Evolutionary conservation across 495 filamentous ascomycete species (phyloP).

Genomic region (Physcia stellaris): DNA sequence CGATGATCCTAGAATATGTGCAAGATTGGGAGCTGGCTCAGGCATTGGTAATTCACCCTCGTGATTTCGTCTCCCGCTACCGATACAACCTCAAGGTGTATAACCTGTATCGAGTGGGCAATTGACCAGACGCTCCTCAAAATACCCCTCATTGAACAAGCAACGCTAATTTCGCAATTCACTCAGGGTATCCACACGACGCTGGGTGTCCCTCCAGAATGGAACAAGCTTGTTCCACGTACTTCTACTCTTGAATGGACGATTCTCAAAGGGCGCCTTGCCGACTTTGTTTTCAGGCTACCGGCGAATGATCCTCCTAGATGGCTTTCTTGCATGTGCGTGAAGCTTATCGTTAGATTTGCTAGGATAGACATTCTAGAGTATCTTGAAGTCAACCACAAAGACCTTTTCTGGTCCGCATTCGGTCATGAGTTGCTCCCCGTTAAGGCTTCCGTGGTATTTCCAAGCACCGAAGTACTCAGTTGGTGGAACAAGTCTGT

Average conservation of each 20-base stretch:
- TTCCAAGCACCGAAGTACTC: conserved; percentile 70
- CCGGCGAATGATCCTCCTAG: conserved; percentile 51
- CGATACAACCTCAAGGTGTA: no score
- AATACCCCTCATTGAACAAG: no score
- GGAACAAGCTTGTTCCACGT: conserved; percentile 33
- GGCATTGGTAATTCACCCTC: no score
- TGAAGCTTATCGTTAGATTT: conserved; percentile 86
- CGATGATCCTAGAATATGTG: conserved; percentile 68
- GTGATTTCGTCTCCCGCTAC: no score
- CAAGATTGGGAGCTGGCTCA: conserved; percentile 82
- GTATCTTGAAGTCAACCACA: conserved; percentile 64
- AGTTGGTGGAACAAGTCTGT: conserved; percentile 79
- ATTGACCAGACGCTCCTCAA: no score
- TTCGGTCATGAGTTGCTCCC: conserved; percentile 73
- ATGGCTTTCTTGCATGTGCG: conserved; percentile 63
- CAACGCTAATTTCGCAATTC: no score
- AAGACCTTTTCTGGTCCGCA: conserved; percentile 66
- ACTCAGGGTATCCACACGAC: conserved; percentile 69
- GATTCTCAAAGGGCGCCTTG: conserved; percentile 56
- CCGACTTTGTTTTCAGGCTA: conserved; percentile 53
- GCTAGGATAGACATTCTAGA: conserved; percentile 62
- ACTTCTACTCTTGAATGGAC: conserved; percentile 57
- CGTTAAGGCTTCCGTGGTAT: conserved; percentile 72
- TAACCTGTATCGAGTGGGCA: no score
- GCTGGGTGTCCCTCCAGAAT: conserved; percentile 57